Evolutionary conservation across 129 eudicot species (phyloP), one percentile per base, ranked within the genome.

Genomic region (Pittosporum tobira): DNA sequence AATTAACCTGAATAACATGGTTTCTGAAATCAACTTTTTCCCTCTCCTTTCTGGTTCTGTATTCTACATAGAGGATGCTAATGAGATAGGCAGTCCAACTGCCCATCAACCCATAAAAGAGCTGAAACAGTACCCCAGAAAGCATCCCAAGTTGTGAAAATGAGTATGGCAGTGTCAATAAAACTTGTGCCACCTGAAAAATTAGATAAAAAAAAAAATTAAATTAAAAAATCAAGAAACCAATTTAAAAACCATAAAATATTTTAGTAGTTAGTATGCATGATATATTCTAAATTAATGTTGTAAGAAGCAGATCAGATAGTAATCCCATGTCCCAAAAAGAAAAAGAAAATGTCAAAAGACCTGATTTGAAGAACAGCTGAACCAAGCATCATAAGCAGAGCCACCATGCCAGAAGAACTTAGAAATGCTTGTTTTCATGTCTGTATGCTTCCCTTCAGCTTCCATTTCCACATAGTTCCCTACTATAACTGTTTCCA

Each of bases 381-480:
- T 88, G 44, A 88, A 88, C 96, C 96, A 88, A 54, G 96, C 96
- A 55, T 88, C 96, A 47, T 88, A 88, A 31, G 79, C 79, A 27
- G 96, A 88, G 27, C 96, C 96, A 71, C 96, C 96, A 42, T 88
- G 85, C 96, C 96, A 88, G 36, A 88, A 79, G 68, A 88, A 66
- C 37, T 76, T 81, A 3, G 84, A 88, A 18, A 88, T 38, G 27
- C 79, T 71, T 4, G 84, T 26, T 56, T 81, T 88, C 49, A 78
- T 44, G 67, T 72, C 70, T 45, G 57, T 76, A 1, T 74, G 70
- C 59, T 77, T 73, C 18, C 82, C 84, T 62, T 81, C 90, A 25
- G 66, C 70, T 65, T 88, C 96, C 94, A 88, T 88, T 68, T 88
- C 96, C n/a, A 81, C 83, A 67, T 88, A 88, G 68, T 76, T 84